These are phyloP conservation scores for Dillenia suffruticosa DNA, from an alignment of 164 flowering plant species.

Conservation along the genomic window DNA sequence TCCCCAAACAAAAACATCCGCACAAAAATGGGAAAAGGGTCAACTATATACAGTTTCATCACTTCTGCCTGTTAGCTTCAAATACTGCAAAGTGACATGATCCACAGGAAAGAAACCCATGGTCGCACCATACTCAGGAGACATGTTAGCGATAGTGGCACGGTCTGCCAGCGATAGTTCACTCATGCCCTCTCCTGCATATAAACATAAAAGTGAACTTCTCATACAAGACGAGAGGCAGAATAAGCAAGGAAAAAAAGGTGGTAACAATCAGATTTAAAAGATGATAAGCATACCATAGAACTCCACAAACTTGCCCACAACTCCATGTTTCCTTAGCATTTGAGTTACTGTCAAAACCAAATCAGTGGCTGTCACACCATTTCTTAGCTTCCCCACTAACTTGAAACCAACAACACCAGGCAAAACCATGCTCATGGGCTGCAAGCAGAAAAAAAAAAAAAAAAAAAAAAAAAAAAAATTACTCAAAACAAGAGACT, in stretches of 20 bases:
- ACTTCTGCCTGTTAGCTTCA: constrained; percentile 88
- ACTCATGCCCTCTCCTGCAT: constrained; percentile 80
- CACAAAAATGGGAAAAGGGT: too few species aligned
- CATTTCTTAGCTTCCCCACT: constrained; percentile 63
- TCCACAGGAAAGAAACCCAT: constrained; percentile 99
- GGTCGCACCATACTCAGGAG: constrained; percentile 98
- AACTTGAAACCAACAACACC: constrained; percentile 95
- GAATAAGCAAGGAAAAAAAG: too few species aligned
- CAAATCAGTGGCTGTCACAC: constrained; percentile 97
- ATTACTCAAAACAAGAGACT: too few species aligned
- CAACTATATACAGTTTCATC: constrained; percentile 59
- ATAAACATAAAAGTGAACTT: background rate
- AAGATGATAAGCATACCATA: constrained; percentile 38
- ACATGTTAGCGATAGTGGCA: constrained; percentile 96
- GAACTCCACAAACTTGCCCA: constrained; percentile 94
- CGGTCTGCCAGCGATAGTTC: constrained; percentile 84
- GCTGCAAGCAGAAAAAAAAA: constrained; percentile 36
- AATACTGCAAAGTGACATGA: constrained; percentile 84
- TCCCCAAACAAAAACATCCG: too few species aligned
- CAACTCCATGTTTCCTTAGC: constrained; percentile 92
- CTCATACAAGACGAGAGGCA: background rate
- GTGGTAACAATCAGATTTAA: constrained; percentile 7
- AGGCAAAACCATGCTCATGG: constrained; percentile 99
- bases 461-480: background rate
- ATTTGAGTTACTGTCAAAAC: constrained; percentile 95